A percentile compares a stretch with the other conserved stretches of the same genome.
Evolutionary conservation across 1,284 basidiomycete species (phyloP).

Genomic region (Megacollybia platyphylla): DNA sequence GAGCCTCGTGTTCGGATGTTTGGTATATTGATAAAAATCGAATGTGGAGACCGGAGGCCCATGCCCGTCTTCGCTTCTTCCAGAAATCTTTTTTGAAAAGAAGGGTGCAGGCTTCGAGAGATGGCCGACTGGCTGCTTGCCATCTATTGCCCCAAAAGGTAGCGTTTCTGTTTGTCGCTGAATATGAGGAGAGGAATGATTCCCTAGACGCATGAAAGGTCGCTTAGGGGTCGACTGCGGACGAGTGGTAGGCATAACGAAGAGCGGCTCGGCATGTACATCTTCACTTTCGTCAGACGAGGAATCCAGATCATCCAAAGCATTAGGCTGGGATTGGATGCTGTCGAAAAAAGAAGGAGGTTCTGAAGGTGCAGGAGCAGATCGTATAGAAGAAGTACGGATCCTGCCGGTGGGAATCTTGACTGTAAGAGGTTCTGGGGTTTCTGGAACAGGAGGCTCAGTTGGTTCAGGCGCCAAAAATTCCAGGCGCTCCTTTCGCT

Average conservation of each 20-base stretch:
- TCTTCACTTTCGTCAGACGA: constrained; percentile 35
- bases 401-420: constrained; percentile 22
- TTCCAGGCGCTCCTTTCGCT: constrained; percentile 10
- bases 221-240: background rate
- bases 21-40: constrained; percentile 26
- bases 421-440: constrained; percentile 17
- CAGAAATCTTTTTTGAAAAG: constrained; percentile 15
- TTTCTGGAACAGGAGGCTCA: constrained; percentile 22
- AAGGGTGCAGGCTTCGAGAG: constrained; percentile 25
- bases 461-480: constrained; percentile 26
- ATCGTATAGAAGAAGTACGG: constrained; percentile 22
- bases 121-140: constrained; percentile 33
- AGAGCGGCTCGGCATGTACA: constrained; percentile 5
- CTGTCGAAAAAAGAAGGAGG: constrained; percentile 64
- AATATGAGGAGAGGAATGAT: constrained; percentile 7
- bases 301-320: constrained; percentile 57
- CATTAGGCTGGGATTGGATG: constrained; percentile 54
- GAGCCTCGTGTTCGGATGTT: constrained; percentile 6
- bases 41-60: constrained; percentile 24
- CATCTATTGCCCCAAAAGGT: constrained; percentile 24
- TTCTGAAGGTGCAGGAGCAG: constrained; percentile 45
- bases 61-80: constrained; percentile 12
- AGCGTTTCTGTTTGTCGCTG: background rate
- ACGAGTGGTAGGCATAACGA: background rate
- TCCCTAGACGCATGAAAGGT: constrained; percentile 9